A percentile compares a stretch with the other conserved stretches of the same genome.
These are phyloP conservation scores for Apiospora malaysiana DNA, from an alignment of 2,329 filamentous ascomycete species.

Conservation along the genomic window DNA sequence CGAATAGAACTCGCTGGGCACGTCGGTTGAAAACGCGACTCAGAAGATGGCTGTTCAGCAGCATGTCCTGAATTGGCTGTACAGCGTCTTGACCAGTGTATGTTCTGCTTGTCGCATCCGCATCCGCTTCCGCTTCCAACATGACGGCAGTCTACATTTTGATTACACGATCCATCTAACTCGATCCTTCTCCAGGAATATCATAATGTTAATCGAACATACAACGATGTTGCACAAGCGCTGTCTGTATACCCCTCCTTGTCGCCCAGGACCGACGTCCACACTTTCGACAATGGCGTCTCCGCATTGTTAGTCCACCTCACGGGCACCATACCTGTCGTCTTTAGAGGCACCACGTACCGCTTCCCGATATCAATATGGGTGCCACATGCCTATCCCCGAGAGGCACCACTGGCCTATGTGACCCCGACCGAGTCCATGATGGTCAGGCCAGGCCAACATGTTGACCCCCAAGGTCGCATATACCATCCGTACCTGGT, in stretches of 20 bases:
- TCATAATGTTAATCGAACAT: constrained; percentile 88
- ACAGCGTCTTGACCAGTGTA: constrained; percentile 84
- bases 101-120: constrained; percentile 30
- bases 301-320: constrained; percentile 88
- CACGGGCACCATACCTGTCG: constrained; percentile 86
- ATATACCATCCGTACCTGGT: constrained; percentile 96
- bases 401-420: constrained; percentile 84
- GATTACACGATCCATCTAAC: constrained; percentile 22
- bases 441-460: constrained; percentile 88
- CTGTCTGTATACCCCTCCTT: constrained; percentile 82
- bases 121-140: too few relatives aligned
- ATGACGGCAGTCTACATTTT: constrained; percentile 12
- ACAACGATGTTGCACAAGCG: constrained; percentile 86
- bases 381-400: constrained; percentile 90
- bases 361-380: constrained; percentile 91
- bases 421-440: constrained; percentile 89
- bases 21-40: not conserved
- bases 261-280: constrained; percentile 88
- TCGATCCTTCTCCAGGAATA: constrained; percentile 71
- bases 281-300: constrained; percentile 89
- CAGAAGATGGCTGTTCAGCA: constrained; percentile 75
- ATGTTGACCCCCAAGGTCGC: constrained; percentile 91
- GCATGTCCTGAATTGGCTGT: constrained; percentile 93
- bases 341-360: constrained; percentile 87
- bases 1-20: constrained; percentile 1